phyloP scores from a whole-genome alignment of 495 filamentous ascomycete species.

The Trichoderma asperelloides region DNA sequence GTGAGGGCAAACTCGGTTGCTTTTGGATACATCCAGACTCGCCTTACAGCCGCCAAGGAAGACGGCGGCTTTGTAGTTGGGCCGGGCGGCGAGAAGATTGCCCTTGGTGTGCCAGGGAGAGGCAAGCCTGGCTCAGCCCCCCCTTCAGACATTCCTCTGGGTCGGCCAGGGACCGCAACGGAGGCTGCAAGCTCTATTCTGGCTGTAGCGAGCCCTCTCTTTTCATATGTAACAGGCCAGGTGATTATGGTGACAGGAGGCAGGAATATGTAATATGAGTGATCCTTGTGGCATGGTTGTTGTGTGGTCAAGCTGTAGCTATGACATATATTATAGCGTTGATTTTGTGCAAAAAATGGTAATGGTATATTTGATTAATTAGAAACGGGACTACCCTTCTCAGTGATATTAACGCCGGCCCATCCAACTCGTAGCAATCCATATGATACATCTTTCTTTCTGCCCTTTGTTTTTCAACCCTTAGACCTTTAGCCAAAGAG shows the following conservation, averaged over 20 bases:
- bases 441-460: not conserved
- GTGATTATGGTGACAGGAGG: constrained; percentile 79
- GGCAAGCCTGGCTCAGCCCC: constrained; percentile 28
- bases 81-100: constrained; percentile 66
- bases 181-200: constrained; percentile 74
- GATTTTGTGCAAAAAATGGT: constrained; percentile 3
- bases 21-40: constrained; percentile 69
- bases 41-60: constrained; percentile 74
- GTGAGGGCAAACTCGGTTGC: constrained; percentile 78
- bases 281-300: not conserved
- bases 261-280: constrained; percentile 56
- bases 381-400: constrained; percentile 7
- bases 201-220: constrained; percentile 70
- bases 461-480: not conserved
- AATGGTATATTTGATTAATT: constrained; percentile 6
- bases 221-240: constrained; percentile 76
- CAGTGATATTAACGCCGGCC: constrained; percentile 13
- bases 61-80: constrained; percentile 66
- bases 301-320: not conserved
- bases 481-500: constrained; percentile 79
- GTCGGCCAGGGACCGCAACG: constrained; percentile 63
- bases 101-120: constrained; percentile 60
- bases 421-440: not conserved
- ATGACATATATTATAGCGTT: not conserved
- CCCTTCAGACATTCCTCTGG: constrained; percentile 63